Evolutionary conservation across 202 grass and related monocot species (phyloP), one percentile per base, ranked within the genome.

Genomic region (Digitaria exilis): DNA sequence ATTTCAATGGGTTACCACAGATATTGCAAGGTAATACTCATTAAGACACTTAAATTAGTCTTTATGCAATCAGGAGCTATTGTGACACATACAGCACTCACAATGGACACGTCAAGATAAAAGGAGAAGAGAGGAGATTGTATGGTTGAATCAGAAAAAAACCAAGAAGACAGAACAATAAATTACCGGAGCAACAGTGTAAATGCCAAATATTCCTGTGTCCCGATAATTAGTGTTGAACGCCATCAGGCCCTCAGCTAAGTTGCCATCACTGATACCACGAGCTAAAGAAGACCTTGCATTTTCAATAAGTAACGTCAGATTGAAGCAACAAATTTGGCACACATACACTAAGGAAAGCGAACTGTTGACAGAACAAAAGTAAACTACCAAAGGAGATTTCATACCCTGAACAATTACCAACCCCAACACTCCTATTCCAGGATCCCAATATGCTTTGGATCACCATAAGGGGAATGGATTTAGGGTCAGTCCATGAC

Each of bases 221-320:
- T 98, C 96, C 44, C 87, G 70, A 71, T 98, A 98, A 65, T 98
- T 98, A 39, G 96, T 98, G 76, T 95, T 98, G 88, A 98, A 96
- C 6, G 91, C 80, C 93, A 98, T 95, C 57, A 98, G 63, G 50
- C 89, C 82, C 80, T 98, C 91, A 65, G 96, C 93, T 89, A 98
- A 93, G 17, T 75, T 79, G 82, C 52, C 76, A 17, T 90, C 94
- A 78, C 89, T 93, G 74, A 95, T 88, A 76, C 91, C 91, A 85
- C 89, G 84, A 91, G 91, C 89, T 79, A 98, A 87, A 49, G 88
- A 81, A 85, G 96, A 98, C 89, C 96, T 98, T 85, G 49, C 24
- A 88, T 32, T 91, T 80, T 88, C 34, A 79, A 49, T 22, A 80
- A 39, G 51, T 31, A 85, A 74, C 42, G 74, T 61, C 63, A 84